Evolutionary conservation across 495 filamentous ascomycete genomes (phyloP).

Genomic region (Podospora sp.): DNA sequence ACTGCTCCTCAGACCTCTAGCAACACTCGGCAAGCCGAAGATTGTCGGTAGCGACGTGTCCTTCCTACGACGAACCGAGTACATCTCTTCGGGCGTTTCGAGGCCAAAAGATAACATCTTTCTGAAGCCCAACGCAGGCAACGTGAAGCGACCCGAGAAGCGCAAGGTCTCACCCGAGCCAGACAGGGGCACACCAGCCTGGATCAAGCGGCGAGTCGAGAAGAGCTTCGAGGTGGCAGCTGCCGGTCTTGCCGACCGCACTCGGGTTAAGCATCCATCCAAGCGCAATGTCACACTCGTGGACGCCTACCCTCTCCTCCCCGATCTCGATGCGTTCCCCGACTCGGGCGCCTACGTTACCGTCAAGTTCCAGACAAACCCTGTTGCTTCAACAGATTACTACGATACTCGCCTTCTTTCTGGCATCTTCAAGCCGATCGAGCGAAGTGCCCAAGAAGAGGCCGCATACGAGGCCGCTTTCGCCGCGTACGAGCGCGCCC

Average conservation of each 20-base stretch:
- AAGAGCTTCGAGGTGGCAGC: conserved; percentile 85
- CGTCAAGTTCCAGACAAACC: conserved; percentile 86
- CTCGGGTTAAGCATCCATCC: conserved; percentile 74
- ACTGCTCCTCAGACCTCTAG: conserved; percentile 74
- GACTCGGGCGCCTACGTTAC: conserved; percentile 84
- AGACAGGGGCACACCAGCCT: conserved; percentile 72
- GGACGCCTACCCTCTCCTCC: conserved; percentile 78
- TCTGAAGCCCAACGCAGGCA: conserved; percentile 41
- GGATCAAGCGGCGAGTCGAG: conserved; percentile 77
- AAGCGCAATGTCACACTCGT: conserved; percentile 78
- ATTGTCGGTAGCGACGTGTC: conserved; percentile 69
- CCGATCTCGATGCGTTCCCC: conserved; percentile 86
- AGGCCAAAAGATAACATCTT: conserved; percentile 31
- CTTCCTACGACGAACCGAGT: conserved; percentile 94
- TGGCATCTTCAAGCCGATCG: conserved; percentile 71
- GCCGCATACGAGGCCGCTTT: conserved; percentile 52
- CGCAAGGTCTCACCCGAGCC: conserved; percentile 50
- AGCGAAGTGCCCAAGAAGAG: conserved; percentile 54
- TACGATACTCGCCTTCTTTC: conserved; percentile 84
- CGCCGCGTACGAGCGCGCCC: conserved; percentile 65
- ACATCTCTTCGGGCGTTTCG: conserved; percentile 73
- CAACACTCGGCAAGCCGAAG: conserved; percentile 78
- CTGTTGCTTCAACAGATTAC: conserved; percentile 56
- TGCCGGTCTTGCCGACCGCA: conserved; percentile 67
- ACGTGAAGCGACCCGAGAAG: conserved; percentile 43